phyloP scores from a whole-genome alignment of 371 early-diverging fungal genomes.

The Phascolomyces articulosus region DNA sequence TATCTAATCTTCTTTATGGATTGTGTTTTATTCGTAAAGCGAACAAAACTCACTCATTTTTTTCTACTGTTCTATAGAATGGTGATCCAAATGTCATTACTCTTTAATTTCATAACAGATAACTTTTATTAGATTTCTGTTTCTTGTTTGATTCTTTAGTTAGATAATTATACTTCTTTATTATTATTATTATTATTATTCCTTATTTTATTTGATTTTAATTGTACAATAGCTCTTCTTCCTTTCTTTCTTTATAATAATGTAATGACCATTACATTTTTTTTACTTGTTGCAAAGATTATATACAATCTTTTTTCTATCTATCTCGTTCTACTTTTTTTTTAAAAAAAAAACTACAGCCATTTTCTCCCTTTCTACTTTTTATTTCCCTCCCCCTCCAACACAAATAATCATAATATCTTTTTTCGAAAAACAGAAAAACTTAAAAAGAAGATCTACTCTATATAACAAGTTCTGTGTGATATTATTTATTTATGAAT shows the following conservation, averaged over 20 bases:
- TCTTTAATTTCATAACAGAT: constrained; percentile 14
- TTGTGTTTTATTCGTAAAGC: not conserved
- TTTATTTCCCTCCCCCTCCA: no score
- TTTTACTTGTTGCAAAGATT: not conserved
- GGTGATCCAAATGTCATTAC: constrained; percentile 31
- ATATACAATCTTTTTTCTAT: no score
- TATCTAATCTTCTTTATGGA: not conserved
- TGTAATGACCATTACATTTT: no score
- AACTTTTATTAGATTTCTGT: not conserved
- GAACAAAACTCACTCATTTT: not conserved
- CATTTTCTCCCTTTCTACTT: no score
- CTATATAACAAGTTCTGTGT: no score
- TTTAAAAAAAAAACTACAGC: no score
- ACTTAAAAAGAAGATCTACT: no score
- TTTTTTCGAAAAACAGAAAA: no score
- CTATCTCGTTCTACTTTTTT: no score
- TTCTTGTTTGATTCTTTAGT: not conserved
- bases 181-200: not conserved
- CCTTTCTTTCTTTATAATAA: not conserved
- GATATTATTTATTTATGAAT: no score
- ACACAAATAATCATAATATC: no score
- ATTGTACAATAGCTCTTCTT: not conserved
- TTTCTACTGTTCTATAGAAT: constrained; percentile 17
- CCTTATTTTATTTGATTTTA: no score
- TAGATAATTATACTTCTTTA: not conserved